These are phyloP conservation scores for Saposhnikovia divaricata DNA, from an alignment of 129 eudicot genomes.

Conservation along the genomic window DNA sequence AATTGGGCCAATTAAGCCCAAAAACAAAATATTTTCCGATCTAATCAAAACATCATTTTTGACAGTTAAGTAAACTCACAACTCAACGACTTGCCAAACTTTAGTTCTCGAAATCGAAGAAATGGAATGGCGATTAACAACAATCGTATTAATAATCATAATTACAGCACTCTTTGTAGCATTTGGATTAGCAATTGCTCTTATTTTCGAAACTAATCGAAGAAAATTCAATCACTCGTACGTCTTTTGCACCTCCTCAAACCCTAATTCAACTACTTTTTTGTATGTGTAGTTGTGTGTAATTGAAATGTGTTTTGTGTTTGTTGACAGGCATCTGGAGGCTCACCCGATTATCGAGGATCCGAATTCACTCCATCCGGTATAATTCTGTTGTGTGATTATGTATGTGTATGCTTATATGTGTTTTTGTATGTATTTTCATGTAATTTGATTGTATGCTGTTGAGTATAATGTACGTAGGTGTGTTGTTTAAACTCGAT, in stretches of 20 bases:
- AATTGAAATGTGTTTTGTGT: slow-evolving; percentile 2
- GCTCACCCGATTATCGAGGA: slow-evolving; percentile 86
- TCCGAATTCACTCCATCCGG: slow-evolving; percentile 91
- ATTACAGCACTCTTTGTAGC: slow-evolving; percentile 31
- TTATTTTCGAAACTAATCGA: slow-evolving; percentile 53
- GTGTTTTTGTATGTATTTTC: background rate
- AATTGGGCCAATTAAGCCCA: background rate
- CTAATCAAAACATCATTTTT: background rate
- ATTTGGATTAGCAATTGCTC: slow-evolving; percentile 31
- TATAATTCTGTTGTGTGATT: background rate
- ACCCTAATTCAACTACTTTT: background rate
- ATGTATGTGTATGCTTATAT: too few relatives aligned
- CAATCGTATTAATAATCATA: slow-evolving; percentile 25
- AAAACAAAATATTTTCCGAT: background rate
- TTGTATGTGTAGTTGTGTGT: background rate
- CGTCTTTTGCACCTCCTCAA: background rate
- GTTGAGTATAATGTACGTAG: background rate
- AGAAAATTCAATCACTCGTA: slow-evolving; percentile 68
- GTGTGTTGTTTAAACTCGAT: background rate
- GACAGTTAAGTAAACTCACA: background rate
- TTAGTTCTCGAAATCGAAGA: background rate
- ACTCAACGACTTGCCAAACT: background rate
- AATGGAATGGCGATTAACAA: slow-evolving; percentile 49
- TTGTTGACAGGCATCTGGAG: slow-evolving; percentile 55
- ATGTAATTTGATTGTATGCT: background rate